phyloP scores from a whole-genome alignment of 179 eudicot species.

The Silene vulgaris region DNA sequence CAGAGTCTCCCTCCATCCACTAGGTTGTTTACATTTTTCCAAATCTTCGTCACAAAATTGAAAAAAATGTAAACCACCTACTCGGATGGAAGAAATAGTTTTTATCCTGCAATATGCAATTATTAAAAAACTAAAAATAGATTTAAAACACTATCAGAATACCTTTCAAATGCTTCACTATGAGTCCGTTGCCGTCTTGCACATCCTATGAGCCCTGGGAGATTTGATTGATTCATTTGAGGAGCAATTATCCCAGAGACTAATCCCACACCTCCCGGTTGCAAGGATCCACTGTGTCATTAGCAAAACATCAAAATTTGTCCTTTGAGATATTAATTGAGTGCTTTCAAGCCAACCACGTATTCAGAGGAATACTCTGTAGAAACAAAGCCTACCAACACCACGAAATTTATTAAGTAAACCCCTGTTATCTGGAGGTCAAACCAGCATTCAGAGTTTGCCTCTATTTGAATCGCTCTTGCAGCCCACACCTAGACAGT shows the following conservation, averaged over 20 bases:
- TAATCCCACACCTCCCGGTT: slow-evolving; percentile 19
- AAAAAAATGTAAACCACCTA: background rate
- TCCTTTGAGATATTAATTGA: background rate
- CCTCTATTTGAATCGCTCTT: background rate
- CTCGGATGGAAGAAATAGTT: background rate
- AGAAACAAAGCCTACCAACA: slow-evolving; percentile 10
- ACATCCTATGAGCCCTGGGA: slow-evolving; percentile 9
- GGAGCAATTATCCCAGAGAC: slow-evolving; percentile 17
- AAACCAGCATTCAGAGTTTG: background rate
- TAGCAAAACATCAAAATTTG: slow-evolving; percentile 10
- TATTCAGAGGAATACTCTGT: background rate
- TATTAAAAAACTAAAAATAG: background rate
- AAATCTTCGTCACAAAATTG: background rate
- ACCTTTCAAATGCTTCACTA: slow-evolving; percentile 26
- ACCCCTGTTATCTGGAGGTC: background rate
- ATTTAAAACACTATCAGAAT: background rate
- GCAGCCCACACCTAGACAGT: background rate
- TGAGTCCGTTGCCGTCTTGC: slow-evolving; percentile 12
- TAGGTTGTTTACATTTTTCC: background rate
- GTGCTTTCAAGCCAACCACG: background rate
- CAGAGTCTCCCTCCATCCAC: background rate
- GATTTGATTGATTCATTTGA: slow-evolving; percentile 20
- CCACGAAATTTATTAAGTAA: background rate
- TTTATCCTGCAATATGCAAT: background rate
- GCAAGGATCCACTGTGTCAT: slow-evolving; percentile 25